Conservation (phyloP, 768 basidiomycete species). For the Amanita polypyramis region DNA sequence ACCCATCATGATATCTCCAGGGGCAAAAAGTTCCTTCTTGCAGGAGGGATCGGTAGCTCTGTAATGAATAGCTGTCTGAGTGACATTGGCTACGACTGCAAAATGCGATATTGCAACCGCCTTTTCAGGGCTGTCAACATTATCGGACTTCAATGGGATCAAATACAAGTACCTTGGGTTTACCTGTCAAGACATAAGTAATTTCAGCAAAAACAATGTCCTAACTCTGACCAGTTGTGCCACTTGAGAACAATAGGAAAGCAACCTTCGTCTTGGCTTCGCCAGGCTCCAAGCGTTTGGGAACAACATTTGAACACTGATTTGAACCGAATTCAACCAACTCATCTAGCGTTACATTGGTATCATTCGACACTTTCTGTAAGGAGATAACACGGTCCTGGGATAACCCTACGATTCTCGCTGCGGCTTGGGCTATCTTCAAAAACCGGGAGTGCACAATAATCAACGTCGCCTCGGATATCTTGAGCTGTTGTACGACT, state of each 20-base stretch:
- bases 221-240: slow-evolving; percentile 52
- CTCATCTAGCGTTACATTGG: slow-evolving; percentile 27
- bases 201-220: neutral
- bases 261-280: slow-evolving; percentile 55
- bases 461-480: slow-evolving; percentile 36
- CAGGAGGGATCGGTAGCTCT: slow-evolving; percentile 29
- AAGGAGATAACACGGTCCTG: slow-evolving; percentile 32
- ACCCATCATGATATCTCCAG: slow-evolving; percentile 48
- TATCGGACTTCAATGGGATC: neutral
- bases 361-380: slow-evolving; percentile 12
- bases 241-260: slow-evolving; percentile 64
- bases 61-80: slow-evolving; percentile 48
- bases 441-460: slow-evolving; percentile 37
- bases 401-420: slow-evolving; percentile 27
- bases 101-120: slow-evolving; percentile 63
- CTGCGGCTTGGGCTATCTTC: slow-evolving; percentile 33
- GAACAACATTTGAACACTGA: slow-evolving; percentile 27
- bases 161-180: slow-evolving; percentile 23
- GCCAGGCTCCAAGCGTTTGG: slow-evolving; percentile 37
- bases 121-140: slow-evolving; percentile 18
- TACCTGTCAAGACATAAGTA: slow-evolving; percentile 14
- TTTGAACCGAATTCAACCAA: slow-evolving; percentile 34
- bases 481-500: slow-evolving; percentile 43
- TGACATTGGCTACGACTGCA: slow-evolving; percentile 48
- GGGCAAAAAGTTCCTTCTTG: slow-evolving; percentile 29